Percentiles rank a stretch among this genome's conserved stretches.
Conservation (phyloP, 2,329 filamentous ascomycete genomes). For the Paraphoma chrysanthemicola region DNA sequence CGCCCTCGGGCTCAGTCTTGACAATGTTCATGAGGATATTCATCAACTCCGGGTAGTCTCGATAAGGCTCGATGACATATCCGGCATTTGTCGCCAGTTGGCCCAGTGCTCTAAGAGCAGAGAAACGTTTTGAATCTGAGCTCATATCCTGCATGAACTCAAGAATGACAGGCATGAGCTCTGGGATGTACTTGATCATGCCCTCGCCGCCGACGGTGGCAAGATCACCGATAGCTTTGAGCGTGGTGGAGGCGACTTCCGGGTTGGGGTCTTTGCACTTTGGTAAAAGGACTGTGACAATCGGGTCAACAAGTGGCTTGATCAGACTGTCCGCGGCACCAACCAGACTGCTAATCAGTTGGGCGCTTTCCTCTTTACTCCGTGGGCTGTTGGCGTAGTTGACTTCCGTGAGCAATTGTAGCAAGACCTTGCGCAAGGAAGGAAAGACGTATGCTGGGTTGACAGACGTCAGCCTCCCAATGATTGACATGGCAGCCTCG, state of each 20-base stretch:
- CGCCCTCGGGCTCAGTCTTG: slow-evolving; percentile 86
- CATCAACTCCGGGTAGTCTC: slow-evolving; percentile 92
- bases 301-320: slow-evolving; percentile 95
- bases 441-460: slow-evolving; percentile 99
- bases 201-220: slow-evolving; percentile 92
- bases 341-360: slow-evolving; percentile 88
- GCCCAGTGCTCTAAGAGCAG: slow-evolving; percentile 86
- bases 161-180: slow-evolving; percentile 94
- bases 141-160: slow-evolving; percentile 93
- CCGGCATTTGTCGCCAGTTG: slow-evolving; percentile 95
- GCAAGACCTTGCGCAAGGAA: slow-evolving; percentile 89
- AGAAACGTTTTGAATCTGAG: slow-evolving; percentile 87
- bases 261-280: slow-evolving; percentile 87
- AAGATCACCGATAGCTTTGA: slow-evolving; percentile 92
- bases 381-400: slow-evolving; percentile 93
- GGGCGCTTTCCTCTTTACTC: slow-evolving; percentile 96
- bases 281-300: slow-evolving; percentile 91
- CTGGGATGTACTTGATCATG: slow-evolving; percentile 89
- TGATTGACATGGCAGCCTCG: slow-evolving; percentile 94
- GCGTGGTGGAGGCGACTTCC: slow-evolving; percentile 90
- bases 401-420: slow-evolving; percentile 94
- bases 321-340: slow-evolving; percentile 92
- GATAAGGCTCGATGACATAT: slow-evolving; percentile 95
- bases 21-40: slow-evolving; percentile 94
- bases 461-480: slow-evolving; percentile 86